A percentile compares a stretch with the other conserved stretches of the same genome.
Evolutionary conservation across 495 filamentous ascomycete species (phyloP).

Genomic region (Penicillium tannophilum): DNA sequence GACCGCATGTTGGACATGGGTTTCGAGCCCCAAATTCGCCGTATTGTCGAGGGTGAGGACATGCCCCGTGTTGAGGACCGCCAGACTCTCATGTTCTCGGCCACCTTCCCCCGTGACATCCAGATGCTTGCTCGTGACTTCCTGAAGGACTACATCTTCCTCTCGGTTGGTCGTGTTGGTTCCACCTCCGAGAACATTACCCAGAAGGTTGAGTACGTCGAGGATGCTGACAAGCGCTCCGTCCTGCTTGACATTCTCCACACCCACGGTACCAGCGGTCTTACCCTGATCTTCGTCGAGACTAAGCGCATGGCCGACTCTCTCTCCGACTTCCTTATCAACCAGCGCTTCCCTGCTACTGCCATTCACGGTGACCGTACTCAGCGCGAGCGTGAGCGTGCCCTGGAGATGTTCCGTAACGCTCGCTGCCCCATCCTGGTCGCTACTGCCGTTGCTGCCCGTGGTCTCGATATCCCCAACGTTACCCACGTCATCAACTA

Average conservation of each 20-base stretch:
- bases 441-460: slow-evolving; percentile 94
- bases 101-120: slow-evolving; percentile 97
- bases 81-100: slow-evolving; percentile 99
- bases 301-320: slow-evolving; percentile 99
- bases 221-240: slow-evolving; percentile 95
- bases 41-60: slow-evolving; percentile 96
- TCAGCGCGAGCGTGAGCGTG: slow-evolving; percentile 97
- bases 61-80: slow-evolving; percentile 85
- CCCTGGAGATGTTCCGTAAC: slow-evolving; percentile 94
- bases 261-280: slow-evolving; percentile 79
- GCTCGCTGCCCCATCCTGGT: slow-evolving; percentile 94
- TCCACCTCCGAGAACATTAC: slow-evolving; percentile 99
- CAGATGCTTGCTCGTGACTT: slow-evolving; percentile 99
- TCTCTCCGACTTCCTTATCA: slow-evolving; percentile 95
- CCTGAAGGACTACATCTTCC: slow-evolving; percentile 96
- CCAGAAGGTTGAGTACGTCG: slow-evolving; percentile 97
- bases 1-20: slow-evolving; percentile 99
- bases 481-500: slow-evolving; percentile 99
- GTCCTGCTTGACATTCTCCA: slow-evolving; percentile 96
- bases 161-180: slow-evolving; percentile 97
- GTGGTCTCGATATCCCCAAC: slow-evolving; percentile 95
- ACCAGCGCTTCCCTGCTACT: slow-evolving; percentile 97
- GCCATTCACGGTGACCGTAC: slow-evolving; percentile 98
- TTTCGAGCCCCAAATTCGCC: slow-evolving; percentile 99
- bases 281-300: slow-evolving; percentile 97